Evolutionary conservation across 495 filamentous ascomycete genomes (phyloP).

Genomic region (Aspergillus ostianus): DNA sequence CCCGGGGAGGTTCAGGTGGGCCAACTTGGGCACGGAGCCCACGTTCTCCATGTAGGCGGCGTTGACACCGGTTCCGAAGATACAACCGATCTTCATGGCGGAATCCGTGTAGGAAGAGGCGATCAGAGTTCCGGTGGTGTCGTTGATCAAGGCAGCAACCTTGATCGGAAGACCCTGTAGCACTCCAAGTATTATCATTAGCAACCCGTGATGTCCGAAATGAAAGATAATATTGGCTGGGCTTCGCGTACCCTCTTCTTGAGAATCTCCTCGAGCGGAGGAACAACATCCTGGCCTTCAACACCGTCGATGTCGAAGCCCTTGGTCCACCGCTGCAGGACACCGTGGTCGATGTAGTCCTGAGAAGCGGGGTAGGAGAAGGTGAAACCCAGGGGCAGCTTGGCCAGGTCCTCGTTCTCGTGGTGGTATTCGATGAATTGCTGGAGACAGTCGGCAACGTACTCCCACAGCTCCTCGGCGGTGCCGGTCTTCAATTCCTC

Average conservation of each 20-base stretch:
- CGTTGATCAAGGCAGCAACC: conserved; percentile 90
- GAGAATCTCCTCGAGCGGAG: conserved; percentile 83
- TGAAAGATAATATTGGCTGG: not conserved
- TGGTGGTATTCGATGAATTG: conserved; percentile 96
- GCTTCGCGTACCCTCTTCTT: conserved; percentile 61
- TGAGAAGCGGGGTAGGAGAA: conserved; percentile 98
- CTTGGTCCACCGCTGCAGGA: conserved; percentile 98
- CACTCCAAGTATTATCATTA: not conserved
- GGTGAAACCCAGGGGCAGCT: conserved; percentile 87
- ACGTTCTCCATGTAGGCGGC: conserved; percentile 96
- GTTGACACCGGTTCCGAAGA: conserved; percentile 98
- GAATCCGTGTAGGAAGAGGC: conserved; percentile 93
- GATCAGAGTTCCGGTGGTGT: conserved; percentile 98
- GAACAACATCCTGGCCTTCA: conserved; percentile 92
- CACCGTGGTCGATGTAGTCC: conserved; percentile 92
- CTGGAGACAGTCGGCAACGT: conserved; percentile 94
- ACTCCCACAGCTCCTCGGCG: conserved; percentile 92
- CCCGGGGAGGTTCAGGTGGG: conserved; percentile 86
- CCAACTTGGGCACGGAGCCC: conserved; percentile 90
- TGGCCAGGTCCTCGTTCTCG: conserved; percentile 57
- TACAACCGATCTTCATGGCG: conserved; percentile 91
- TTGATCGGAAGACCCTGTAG: conserved; percentile 83
- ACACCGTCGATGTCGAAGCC: conserved; percentile 97
- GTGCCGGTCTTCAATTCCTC: conserved; percentile 91
- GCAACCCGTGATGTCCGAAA: not conserved